Evolutionary conservation across 192 early-diverging fungal genomes (phyloP).

Genomic region (Coemansia sp.): DNA sequence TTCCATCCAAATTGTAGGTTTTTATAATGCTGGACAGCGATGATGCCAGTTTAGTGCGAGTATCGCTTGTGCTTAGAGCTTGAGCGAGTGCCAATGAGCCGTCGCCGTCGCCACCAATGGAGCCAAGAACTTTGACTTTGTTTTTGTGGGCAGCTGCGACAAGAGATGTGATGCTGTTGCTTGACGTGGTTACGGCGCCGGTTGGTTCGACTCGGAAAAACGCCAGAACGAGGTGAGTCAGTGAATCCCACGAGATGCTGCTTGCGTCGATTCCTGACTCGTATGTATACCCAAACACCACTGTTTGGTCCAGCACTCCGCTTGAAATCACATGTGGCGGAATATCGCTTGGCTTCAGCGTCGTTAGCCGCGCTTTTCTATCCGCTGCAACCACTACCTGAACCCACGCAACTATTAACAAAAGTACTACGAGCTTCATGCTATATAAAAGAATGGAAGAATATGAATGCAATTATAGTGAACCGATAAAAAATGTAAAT

Average conservation of each 20-base stretch:
- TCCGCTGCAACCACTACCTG: not conserved
- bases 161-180: constrained; percentile 11
- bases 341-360: constrained; percentile 15
- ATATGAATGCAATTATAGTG: not conserved
- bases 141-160: constrained; percentile 36
- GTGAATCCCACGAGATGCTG: constrained; percentile 51
- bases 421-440: not conserved
- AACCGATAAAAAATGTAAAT: no score
- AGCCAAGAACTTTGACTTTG: constrained; percentile 59
- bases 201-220: constrained; percentile 46
- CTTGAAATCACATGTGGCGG: constrained; percentile 22
- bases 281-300: constrained; percentile 45
- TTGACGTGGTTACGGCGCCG: constrained; percentile 13
- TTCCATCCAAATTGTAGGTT: constrained; percentile 56
- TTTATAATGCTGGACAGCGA: constrained; percentile 43
- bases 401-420: not conserved
- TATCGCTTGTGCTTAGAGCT: constrained; percentile 40
- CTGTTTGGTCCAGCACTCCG: constrained; percentile 27
- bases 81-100: constrained; percentile 58
- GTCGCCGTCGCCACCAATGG: constrained; percentile 69
- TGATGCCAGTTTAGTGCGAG: constrained; percentile 33
- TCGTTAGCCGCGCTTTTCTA: constrained; percentile 1
- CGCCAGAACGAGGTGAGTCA: constrained; percentile 62
- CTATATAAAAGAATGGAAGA: not conserved
- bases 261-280: constrained; percentile 17